phyloP scores from a whole-genome alignment of 2,329 filamentous ascomycete genomes.

The Shiraia bambusicola region DNA sequence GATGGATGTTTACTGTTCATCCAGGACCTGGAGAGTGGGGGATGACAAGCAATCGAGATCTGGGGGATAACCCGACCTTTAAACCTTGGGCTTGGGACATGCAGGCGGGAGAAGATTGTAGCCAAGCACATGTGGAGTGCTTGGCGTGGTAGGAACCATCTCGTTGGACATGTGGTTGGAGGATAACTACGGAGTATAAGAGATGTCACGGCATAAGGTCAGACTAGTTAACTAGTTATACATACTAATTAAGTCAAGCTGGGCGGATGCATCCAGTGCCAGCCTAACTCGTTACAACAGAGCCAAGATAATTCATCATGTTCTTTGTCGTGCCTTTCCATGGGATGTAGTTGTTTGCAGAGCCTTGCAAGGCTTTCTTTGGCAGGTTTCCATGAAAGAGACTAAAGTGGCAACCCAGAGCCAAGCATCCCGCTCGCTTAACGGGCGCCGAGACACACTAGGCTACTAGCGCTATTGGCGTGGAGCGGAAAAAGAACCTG shows the following conservation, averaged over 20 bases:
- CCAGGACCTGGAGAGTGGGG: constrained; percentile 24
- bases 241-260: neutral
- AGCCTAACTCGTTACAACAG: too few species aligned
- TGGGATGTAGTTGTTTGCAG: neutral
- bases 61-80: constrained; percentile 33
- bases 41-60: constrained; percentile 34
- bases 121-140: constrained; percentile 33
- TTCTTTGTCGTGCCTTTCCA: neutral
- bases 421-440: constrained; percentile 32
- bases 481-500: constrained; percentile 6
- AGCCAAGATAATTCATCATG: neutral
- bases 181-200: too few species aligned
- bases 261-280: neutral
- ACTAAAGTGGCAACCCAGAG: constrained; percentile 12
- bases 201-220: constrained; percentile 21
- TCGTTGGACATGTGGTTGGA: constrained; percentile 23
- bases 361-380: neutral
- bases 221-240: neutral
- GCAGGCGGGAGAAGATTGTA: constrained; percentile 25
- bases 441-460: constrained; percentile 15
- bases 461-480: constrained; percentile 3
- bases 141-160: constrained; percentile 32
- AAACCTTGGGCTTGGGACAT: constrained; percentile 21
- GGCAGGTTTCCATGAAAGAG: constrained; percentile 4
- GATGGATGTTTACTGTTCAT: constrained; percentile 20